Percentiles rank a stretch among this genome's conserved stretches.
Conservation (phyloP, 306 rosid genomes). For the Dalbergia cochinchinensis region DNA sequence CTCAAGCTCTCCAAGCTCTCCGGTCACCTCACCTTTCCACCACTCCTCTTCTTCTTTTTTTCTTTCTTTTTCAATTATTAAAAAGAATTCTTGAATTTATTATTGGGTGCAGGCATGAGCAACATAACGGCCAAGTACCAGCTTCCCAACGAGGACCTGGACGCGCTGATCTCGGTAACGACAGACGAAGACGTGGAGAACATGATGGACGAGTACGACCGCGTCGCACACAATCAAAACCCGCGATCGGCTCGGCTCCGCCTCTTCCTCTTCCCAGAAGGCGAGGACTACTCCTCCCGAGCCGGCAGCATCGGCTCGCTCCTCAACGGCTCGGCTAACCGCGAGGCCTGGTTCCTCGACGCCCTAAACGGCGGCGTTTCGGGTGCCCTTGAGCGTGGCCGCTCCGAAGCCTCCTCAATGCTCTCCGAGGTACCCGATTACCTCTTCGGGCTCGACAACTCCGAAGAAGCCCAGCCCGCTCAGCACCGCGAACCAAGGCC, state of each 20-base stretch:
- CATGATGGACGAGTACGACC: constrained; percentile 97
- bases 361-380: constrained; percentile 75
- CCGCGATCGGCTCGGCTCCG: constrained; percentile 80
- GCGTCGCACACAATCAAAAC: constrained; percentile 73
- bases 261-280: constrained; percentile 72
- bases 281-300: constrained; percentile 58
- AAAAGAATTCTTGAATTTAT: too few relatives aligned
- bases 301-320: constrained; percentile 81
- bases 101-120: constrained; percentile 57
- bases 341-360: constrained; percentile 92
- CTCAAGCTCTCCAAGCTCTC: constrained; percentile 83
- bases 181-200: constrained; percentile 97
- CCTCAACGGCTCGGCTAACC: constrained; percentile 77
- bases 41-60: neutral
- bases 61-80: neutral
- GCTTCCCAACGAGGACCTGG: constrained; percentile 96
- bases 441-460: constrained; percentile 83
- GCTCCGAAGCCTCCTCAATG: constrained; percentile 89
- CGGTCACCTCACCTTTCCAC: constrained; percentile 41
- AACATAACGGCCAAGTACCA: constrained; percentile 84
- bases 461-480: constrained; percentile 56
- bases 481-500: constrained; percentile 51
- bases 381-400: constrained; percentile 69
- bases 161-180: constrained; percentile 86
- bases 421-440: constrained; percentile 93